These are phyloP conservation scores for Dothistroma septosporum DNA, from an alignment of 2,329 filamentous ascomycete genomes.

Conservation along the genomic window DNA sequence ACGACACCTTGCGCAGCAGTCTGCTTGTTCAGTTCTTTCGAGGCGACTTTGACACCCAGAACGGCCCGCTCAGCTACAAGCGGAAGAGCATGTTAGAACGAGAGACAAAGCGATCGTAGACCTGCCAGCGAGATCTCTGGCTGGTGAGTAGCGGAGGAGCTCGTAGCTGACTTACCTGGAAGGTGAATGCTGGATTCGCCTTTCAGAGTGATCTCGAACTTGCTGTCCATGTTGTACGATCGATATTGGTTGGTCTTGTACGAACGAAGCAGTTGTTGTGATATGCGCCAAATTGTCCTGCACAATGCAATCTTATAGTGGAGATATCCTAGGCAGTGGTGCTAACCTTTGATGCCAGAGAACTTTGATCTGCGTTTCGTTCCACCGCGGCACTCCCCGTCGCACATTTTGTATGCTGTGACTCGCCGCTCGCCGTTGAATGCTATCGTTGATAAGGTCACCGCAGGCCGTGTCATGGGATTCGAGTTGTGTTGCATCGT, in stretches of 20 bases:
- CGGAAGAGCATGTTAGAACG: not conserved
- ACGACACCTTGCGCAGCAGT: not conserved
- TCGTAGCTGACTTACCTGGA: not conserved
- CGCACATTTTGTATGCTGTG: no score
- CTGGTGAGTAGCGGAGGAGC: no score
- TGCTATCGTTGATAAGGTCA: no score
- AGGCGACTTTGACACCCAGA: constrained; percentile 1
- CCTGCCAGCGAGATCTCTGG: no score
- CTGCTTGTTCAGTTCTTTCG: not conserved
- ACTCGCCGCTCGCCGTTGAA: no score
- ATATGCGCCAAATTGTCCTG: no score
- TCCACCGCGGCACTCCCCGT: not conserved
- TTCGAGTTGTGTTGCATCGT: not conserved
- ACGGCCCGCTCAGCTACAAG: constrained; percentile 8
- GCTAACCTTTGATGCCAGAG: not conserved
- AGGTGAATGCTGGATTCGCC: not conserved
- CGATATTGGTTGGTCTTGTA: no score
- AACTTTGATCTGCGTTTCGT: not conserved
- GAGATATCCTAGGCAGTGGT: not conserved
- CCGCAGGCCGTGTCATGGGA: no score
- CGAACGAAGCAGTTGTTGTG: not conserved
- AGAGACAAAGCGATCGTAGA: no score
- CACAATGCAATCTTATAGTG: not conserved
- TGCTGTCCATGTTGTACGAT: not conserved
- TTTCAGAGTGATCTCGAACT: not conserved